Percentiles rank a stretch among this genome's conserved stretches.
phyloP scores from a whole-genome alignment of 371 early-diverging fungal genomes.

The Blakeslea trispora region DNA sequence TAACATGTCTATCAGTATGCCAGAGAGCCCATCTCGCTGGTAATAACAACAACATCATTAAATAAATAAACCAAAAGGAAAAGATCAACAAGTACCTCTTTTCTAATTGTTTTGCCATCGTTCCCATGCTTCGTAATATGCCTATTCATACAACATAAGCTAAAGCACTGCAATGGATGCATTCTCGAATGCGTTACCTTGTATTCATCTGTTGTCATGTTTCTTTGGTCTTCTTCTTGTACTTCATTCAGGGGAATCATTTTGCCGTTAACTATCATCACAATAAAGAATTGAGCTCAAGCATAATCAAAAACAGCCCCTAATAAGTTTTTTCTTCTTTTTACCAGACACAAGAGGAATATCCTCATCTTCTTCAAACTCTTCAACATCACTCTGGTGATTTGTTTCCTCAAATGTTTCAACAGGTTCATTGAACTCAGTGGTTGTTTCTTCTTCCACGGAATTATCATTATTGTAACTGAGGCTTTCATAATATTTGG shows the following conservation, averaged over 20 bases:
- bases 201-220: conserved; percentile 65
- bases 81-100: conserved; percentile 5
- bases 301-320: no score
- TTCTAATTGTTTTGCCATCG: conserved; percentile 39
- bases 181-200: conserved; percentile 41
- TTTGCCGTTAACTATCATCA: conserved; percentile 43
- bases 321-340: no score
- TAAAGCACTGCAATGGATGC: no score
- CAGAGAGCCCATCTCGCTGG: background rate
- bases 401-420: conserved; percentile 32
- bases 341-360: conserved; percentile 50
- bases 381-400: conserved; percentile 28
- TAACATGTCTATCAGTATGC: background rate
- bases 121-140: conserved; percentile 56
- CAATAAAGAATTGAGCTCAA: background rate
- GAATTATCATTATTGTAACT: conserved; percentile 23
- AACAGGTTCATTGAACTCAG: conserved; percentile 11
- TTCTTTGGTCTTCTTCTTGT: conserved; percentile 56
- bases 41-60: background rate
- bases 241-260: conserved; percentile 58
- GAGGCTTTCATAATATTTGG: conserved; percentile 45
- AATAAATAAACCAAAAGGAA: background rate
- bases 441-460: conserved; percentile 1
- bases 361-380: conserved; percentile 39
- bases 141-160: conserved; percentile 20